Conservation (phyloP, 1,139 yeast genomes). For the Candida sojae region DNA sequence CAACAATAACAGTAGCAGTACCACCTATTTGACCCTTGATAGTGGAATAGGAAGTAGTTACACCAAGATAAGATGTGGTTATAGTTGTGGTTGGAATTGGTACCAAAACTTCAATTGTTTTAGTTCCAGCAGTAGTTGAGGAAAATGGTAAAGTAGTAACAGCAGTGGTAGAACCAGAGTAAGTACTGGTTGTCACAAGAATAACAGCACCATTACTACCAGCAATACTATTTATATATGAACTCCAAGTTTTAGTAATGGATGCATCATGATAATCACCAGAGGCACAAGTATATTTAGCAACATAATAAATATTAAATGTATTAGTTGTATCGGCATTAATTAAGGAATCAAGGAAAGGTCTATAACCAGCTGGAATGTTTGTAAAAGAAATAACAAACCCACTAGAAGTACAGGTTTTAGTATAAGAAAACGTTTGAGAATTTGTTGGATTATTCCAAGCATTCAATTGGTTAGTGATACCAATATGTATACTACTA, state of each 20-base stretch:
- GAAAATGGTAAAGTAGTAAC: conserved; percentile 22
- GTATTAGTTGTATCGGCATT: background rate
- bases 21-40: conserved; percentile 13
- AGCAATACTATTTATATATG: conserved; percentile 14
- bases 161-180: conserved; percentile 11
- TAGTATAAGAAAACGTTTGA: conserved; percentile 12
- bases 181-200: background rate
- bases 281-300: background rate
- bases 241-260: conserved; percentile 8
- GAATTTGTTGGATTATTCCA: conserved; percentile 19
- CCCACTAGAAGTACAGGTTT: conserved; percentile 15
- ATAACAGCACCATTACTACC: conserved; percentile 19
- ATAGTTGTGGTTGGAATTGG: conserved; percentile 18
- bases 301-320: background rate
- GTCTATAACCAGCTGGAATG: conserved; percentile 30
- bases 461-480: conserved; percentile 21
- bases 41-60: conserved; percentile 12
- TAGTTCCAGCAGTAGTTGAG: too few relatives aligned
- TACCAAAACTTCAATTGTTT: conserved; percentile 19
- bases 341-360: conserved; percentile 14
- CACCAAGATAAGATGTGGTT: conserved; percentile 16
- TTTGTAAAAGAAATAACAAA: conserved; percentile 17
- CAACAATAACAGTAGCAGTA: conserved; percentile 20
- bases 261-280: background rate
- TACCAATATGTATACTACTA: conserved; percentile 17